phyloP scores from a whole-genome alignment of 805 yeast species.

The Yamadazyma kitorensis region DNA sequence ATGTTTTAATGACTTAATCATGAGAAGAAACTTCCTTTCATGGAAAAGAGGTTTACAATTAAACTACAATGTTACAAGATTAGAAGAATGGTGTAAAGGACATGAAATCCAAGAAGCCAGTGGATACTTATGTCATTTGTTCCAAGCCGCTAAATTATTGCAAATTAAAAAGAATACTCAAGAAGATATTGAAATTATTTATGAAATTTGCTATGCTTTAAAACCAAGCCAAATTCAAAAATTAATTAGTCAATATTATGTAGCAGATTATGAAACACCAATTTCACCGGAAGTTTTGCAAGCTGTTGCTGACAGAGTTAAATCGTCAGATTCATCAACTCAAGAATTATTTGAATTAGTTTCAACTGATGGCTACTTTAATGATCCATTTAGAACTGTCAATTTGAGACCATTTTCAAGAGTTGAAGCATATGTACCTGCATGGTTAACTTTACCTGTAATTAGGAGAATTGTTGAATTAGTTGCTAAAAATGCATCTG shows the following conservation, averaged over 20 bases:
- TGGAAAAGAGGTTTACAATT: conserved; percentile 98
- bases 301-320: conserved; percentile 77
- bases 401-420: conserved; percentile 74
- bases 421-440: conserved; percentile 90
- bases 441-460: conserved; percentile 86
- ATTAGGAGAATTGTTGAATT: conserved; percentile 86
- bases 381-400: conserved; percentile 78
- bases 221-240: conserved; percentile 96
- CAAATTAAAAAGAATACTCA: conserved; percentile 88
- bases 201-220: conserved; percentile 91
- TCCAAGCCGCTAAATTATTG: conserved; percentile 89
- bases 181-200: conserved; percentile 86
- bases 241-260: conserved; percentile 80
- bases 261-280: conserved; percentile 94
- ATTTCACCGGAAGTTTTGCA: conserved; percentile 77
- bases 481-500: conserved; percentile 78
- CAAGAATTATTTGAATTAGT: conserved; percentile 70
- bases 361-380: conserved; percentile 70
- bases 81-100: conserved; percentile 97
- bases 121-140: conserved; percentile 75
- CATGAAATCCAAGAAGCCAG: conserved; percentile 89
- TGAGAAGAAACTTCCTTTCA: conserved; percentile 90
- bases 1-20: conserved; percentile 91
- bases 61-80: conserved; percentile 91
- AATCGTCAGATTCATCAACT: conserved; percentile 50